Evolutionary conservation across 768 basidiomycete genomes (phyloP).

Genomic region (Solioccasus polychromus): DNA sequence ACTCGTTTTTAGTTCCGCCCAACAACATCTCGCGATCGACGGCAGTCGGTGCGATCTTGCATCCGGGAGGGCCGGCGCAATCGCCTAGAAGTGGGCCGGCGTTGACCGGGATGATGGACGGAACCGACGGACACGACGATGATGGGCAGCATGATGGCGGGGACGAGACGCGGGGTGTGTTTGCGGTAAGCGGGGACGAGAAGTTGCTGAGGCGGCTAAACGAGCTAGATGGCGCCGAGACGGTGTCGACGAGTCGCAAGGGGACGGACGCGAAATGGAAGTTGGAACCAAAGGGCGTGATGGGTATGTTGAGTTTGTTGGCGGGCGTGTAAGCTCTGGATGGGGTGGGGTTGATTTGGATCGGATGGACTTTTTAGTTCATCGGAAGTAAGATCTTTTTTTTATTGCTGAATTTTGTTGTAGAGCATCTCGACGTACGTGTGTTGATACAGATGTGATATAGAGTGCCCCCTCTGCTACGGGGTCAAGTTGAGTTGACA

Average conservation of each 20-base stretch:
- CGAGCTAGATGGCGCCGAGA: constrained; percentile 70
- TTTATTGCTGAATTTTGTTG: no score
- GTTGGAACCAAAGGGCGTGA: constrained; percentile 37
- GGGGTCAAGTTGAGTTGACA: no score
- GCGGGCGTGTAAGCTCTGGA: constrained; percentile 4
- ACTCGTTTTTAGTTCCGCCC: constrained; percentile 78
- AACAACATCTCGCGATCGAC: constrained; percentile 74
- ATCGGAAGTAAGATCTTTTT: no score
- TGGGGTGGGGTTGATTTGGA: no score
- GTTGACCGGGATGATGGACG: constrained; percentile 31
- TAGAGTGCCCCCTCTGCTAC: no score
- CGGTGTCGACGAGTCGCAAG: constrained; percentile 64
- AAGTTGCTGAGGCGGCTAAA: constrained; percentile 73
- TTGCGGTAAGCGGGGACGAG: constrained; percentile 74
- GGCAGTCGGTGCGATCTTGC: constrained; percentile 42
- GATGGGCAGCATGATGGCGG: constrained; percentile 20
- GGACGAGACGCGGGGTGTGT: constrained; percentile 54
- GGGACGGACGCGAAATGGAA: constrained; percentile 80
- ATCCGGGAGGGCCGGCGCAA: constrained; percentile 53
- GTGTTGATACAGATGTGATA: no score
- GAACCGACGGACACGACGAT: background rate
- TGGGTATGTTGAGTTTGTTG: constrained; percentile 28
- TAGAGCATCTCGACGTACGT: no score
- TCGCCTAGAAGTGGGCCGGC: constrained; percentile 31
- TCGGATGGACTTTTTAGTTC: no score